These are phyloP conservation scores for Penicillium salamii DNA, from an alignment of 495 filamentous ascomycete species.

Conservation along the genomic window DNA sequence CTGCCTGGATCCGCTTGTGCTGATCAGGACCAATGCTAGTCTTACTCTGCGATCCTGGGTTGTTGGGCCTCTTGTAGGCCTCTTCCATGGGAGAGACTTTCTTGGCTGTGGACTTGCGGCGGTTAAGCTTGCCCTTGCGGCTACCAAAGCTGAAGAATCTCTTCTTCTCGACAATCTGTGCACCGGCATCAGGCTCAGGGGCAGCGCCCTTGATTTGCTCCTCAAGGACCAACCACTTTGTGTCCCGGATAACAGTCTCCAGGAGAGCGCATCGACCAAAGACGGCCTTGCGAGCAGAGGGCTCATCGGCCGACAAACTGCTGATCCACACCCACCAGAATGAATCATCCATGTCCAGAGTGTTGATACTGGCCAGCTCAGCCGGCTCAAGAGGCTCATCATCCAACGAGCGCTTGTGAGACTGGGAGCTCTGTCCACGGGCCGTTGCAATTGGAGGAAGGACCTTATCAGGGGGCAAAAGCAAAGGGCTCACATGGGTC, in stretches of 20 bases:
- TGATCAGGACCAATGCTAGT: constrained; percentile 88
- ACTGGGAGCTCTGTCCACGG: constrained; percentile 82
- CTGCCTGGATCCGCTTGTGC: constrained; percentile 86
- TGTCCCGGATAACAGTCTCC: constrained; percentile 77
- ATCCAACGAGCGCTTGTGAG: constrained; percentile 68
- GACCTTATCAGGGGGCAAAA: constrained; percentile 88
- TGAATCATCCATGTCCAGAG: constrained; percentile 85
- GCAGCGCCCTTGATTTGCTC: constrained; percentile 95
- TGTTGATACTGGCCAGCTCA: constrained; percentile 86
- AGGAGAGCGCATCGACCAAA: constrained; percentile 93
- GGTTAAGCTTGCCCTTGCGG: constrained; percentile 59
- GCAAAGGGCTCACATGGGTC: constrained; percentile 51
- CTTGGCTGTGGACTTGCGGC: constrained; percentile 65
- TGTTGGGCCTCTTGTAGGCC: constrained; percentile 46
- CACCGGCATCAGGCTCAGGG: constrained; percentile 75
- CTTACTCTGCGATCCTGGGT: constrained; percentile 64
- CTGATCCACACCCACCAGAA: constrained; percentile 99
- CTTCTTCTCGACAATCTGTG: constrained; percentile 93
- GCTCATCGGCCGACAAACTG: constrained; percentile 89
- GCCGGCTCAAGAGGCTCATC: constrained; percentile 76
- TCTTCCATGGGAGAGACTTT: constrained; percentile 49
- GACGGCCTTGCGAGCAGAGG: constrained; percentile 76
- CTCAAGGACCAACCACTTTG: constrained; percentile 91
- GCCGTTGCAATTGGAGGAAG: constrained; percentile 73
- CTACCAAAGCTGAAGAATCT: constrained; percentile 81